Base-by-base conservation (phyloP, 768 basidiomycete species). In the Tylopilus cervinicoccineus region DNA sequence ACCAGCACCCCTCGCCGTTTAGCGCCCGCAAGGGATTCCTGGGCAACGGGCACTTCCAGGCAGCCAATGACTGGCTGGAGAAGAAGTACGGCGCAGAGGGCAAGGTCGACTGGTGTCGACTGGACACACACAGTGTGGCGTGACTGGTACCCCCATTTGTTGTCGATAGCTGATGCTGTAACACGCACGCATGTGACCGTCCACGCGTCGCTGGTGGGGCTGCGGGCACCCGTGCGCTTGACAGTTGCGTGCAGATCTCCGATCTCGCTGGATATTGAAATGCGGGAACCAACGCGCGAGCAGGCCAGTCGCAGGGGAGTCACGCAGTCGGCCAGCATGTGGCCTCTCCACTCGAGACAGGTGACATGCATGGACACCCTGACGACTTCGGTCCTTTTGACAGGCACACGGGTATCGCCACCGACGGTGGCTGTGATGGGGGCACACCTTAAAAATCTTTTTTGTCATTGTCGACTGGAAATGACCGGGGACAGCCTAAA, bases 11-110 rank as follows among this genome's bases (percentile, higher is more conserved):
- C 16, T 91, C 87, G 24, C 93, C 93, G 6, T 69, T 83, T 16
- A 84, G 86, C 45, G 93, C 86, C 4, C 69, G 77, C 54, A 76
- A 76, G 48, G 93, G 93, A 10, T 96, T 94, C 72, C 65, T 90
- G 53, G 92, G 90, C 41, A 94, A 93, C 64, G 81, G 80, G 42
- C 94, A 96, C 69, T 97, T 97, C 72, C 81, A 76, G 60, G 72
- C 78, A 50, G 88, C 92, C 36, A 95, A 96, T 62, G 78, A 84
- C 46, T 97, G 94, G 94, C 71, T 97, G 22, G 79, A 80, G 63
- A 61, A 75, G 48, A 82, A 80, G 57, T 94, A 96, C 60, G 93
- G 93, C 6, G 56, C 72, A 22, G 82, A 80, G 33, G 81, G 77
- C 41, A 73, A 66, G 50, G 84, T 92, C n/a, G 76, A 89, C 59